These are phyloP conservation scores for Tricholomella constricta DNA, from an alignment of 768 basidiomycete species.

Conservation along the genomic window DNA sequence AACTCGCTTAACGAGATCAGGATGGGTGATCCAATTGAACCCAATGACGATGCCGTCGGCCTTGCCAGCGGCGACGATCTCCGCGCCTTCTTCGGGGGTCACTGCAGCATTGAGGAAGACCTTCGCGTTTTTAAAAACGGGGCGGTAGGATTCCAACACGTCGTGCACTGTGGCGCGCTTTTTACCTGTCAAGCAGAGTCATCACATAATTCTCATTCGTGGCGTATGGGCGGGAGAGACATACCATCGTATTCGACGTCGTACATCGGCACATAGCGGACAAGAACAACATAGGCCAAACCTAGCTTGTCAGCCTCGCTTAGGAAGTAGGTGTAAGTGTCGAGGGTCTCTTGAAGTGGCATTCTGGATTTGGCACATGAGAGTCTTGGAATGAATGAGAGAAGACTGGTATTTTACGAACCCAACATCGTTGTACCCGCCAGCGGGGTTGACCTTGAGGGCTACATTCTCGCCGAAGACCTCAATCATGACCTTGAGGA, in stretches of 20 bases:
- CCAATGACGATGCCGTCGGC: constrained; percentile 41
- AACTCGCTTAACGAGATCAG: constrained; percentile 42
- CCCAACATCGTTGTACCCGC: constrained; percentile 50
- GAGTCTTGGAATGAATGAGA: neutral
- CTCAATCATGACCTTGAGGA: constrained; percentile 42
- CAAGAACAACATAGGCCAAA: constrained; percentile 33
- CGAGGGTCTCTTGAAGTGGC: constrained; percentile 45
- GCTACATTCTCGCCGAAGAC: constrained; percentile 48
- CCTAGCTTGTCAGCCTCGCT: constrained; percentile 40
- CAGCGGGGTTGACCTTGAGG: constrained; percentile 45
- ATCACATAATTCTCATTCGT: neutral
- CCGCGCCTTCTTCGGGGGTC: constrained; percentile 37
- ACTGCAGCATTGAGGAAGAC: constrained; percentile 40
- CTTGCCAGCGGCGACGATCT: constrained; percentile 34
- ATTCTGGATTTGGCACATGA: constrained; percentile 28
- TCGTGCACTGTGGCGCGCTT: constrained; percentile 40
- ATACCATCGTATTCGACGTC: constrained; percentile 35
- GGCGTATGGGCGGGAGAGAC: neutral
- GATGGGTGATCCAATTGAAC: constrained; percentile 38
- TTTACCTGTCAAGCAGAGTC: constrained; percentile 24
- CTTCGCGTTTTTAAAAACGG: constrained; percentile 37
- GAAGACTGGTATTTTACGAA: constrained; percentile 15
- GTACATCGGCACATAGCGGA: constrained; percentile 24
- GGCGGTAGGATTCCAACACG: constrained; percentile 38
- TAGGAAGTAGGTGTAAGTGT: constrained; percentile 43